A percentile compares a stretch with the other conserved stretches of the same genome.
phyloP scores from a whole-genome alignment of 306 rosid genomes.

The Vigna hirtella region DNA sequence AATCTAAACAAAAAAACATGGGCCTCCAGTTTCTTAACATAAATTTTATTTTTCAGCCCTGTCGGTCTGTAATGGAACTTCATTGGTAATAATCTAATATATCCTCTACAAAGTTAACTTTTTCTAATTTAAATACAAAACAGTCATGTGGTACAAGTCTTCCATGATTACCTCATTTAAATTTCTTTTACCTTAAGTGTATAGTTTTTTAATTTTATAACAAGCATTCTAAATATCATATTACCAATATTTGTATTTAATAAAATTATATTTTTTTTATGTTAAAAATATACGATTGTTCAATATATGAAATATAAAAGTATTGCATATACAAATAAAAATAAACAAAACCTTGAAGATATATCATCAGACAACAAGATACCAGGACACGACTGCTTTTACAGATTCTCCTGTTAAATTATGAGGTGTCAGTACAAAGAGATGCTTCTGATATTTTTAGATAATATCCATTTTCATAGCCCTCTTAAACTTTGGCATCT shows the following conservation, averaged over 20 bases:
- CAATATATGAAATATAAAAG: background rate
- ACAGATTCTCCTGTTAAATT: slow-evolving; percentile 43
- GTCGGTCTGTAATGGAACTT: slow-evolving; percentile 28
- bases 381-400: slow-evolving; percentile 34
- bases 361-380: slow-evolving; percentile 36
- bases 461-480: slow-evolving; percentile 44
- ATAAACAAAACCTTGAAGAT: slow-evolving; percentile 27
- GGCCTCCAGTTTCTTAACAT: slow-evolving; percentile 19
- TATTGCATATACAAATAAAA: background rate
- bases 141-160: too few species aligned
- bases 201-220: background rate
- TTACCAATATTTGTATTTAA: background rate
- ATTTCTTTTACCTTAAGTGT: background rate
- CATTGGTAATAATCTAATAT: slow-evolving; percentile 9
- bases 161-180: background rate
- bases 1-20: background rate
- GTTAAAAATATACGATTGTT: too few species aligned
- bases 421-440: slow-evolving; percentile 38
- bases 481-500: slow-evolving; percentile 60
- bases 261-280: background rate
- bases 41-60: slow-evolving; percentile 5
- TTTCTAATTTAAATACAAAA: background rate
- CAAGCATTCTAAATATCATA: background rate
- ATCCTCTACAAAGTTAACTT: background rate
- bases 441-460: slow-evolving; percentile 54